Evolutionary conservation across 2,329 filamentous ascomycete species (phyloP), one percentile per base, ranked within the genome.

Genomic region (Fusarium pseudonygamai): DNA sequence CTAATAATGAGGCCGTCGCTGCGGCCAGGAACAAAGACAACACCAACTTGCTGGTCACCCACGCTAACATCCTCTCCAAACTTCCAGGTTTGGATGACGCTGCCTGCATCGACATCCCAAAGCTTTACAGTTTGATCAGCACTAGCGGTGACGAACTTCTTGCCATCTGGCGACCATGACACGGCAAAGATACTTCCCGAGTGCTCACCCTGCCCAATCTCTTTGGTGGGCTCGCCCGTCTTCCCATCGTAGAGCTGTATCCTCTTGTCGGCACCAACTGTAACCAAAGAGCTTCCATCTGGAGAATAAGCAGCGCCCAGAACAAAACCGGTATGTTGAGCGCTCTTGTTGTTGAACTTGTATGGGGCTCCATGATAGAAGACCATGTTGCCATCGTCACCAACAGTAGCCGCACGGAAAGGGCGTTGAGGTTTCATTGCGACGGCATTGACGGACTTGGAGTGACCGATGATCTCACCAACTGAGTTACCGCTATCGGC

Each of bases 231-330:
- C 80, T 97, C 95, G 36, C 96, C 96, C 22, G 95, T 97, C 87
- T 97, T 97, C 71, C 96, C 96, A 80, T 99, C 95, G 80, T 98
- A 99, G 15, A 99, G 86, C 87, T 96, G 97, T 74, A 99, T 97
- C 79, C 90, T 91, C 80, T 92, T 92, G 83, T 99, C 96, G n/a
- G 93, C 94, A 42, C 96, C 96, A 5, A 98, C 96, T 59, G 93
- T 97, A 39, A 96, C 93, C 69, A 99, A 85, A 42, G 87, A 86
- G 45, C 87, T 90, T 52, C 96, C 96, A 80, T 98, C 95, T 0
- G 96, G 96, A 34, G 94, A 96, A 82, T 98, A 99, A 5, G 91
- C 93, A 9, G 95, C 90, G 34, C 93, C 95, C 78, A 96, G 93
- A 24, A 98, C 91, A 81, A 97, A 98, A 69, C 95, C 94, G 79